These are phyloP conservation scores for Yamadazyma trypodendri DNA, from an alignment of 1,139 yeast species.

Conservation along the genomic window DNA sequence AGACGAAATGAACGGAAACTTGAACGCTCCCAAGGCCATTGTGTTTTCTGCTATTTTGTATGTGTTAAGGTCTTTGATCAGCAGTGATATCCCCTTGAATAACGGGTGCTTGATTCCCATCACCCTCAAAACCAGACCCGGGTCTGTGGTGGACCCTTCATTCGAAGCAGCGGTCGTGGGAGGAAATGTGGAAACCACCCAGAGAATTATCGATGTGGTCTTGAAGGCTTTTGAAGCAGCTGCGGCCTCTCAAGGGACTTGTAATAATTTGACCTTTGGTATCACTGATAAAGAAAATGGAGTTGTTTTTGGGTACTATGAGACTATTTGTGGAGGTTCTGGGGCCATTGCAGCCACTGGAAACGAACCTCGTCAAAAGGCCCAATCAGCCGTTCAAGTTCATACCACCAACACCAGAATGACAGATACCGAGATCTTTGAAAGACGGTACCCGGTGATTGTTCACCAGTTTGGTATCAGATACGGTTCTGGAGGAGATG, in stretches of 20 bases:
- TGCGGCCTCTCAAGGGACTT: conserved; percentile 55
- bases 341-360: conserved; percentile 28
- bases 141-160: conserved; percentile 68
- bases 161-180: conserved; percentile 60
- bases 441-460: conserved; percentile 47
- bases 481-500: conserved; percentile 42
- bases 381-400: conserved; percentile 48
- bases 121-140: conserved; percentile 61
- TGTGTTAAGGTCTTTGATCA: conserved; percentile 71
- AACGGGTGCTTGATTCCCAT: conserved; percentile 82
- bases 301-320: conserved; percentile 47
- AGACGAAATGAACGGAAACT: conserved; percentile 44
- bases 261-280: conserved; percentile 51
- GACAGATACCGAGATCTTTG: conserved; percentile 48
- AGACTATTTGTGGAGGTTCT: conserved; percentile 50
- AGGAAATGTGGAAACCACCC: conserved; percentile 47
- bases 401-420: conserved; percentile 51
- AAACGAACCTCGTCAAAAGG: conserved; percentile 47
- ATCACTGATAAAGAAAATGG: conserved; percentile 35
- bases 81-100: conserved; percentile 78
- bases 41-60: conserved; percentile 80
- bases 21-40: conserved; percentile 59
- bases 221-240: conserved; percentile 46
- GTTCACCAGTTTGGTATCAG: conserved; percentile 42
- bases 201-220: conserved; percentile 29